Conservation (phyloP, 2,329 filamentous ascomycete species). For the Neonectria neomacrospora region DNA sequence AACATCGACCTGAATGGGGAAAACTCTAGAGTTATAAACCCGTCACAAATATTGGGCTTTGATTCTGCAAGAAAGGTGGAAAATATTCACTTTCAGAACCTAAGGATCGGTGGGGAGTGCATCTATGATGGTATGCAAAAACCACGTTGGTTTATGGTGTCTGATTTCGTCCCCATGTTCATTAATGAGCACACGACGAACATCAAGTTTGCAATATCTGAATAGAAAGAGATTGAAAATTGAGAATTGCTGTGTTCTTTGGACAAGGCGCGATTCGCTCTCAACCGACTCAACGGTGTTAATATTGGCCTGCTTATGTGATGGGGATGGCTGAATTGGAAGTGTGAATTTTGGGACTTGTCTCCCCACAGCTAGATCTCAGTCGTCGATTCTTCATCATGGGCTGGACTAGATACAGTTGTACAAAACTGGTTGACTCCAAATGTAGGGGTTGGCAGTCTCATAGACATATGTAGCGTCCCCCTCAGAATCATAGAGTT, state of each 20-base stretch:
- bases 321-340: too few relatives aligned
- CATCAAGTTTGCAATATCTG: slow-evolving; percentile 8
- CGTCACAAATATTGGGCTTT: slow-evolving; percentile 27
- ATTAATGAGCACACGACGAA: slow-evolving; percentile 22
- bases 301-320: too few relatives aligned
- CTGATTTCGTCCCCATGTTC: slow-evolving; percentile 31
- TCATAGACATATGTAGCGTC: too few relatives aligned
- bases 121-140: slow-evolving; percentile 23
- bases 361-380: too few relatives aligned
- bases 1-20: slow-evolving; percentile 11
- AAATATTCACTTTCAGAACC: slow-evolving; percentile 26
- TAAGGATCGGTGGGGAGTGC: slow-evolving; percentile 13
- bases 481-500: too few relatives aligned
- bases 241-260: background rate
- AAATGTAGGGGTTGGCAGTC: too few relatives aligned
- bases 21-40: slow-evolving; percentile 19
- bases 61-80: slow-evolving; percentile 22
- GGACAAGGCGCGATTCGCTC: too few relatives aligned
- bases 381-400: too few relatives aligned
- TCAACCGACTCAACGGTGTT: too few relatives aligned
- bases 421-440: too few relatives aligned
- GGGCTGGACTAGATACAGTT: too few relatives aligned
- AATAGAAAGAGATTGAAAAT: background rate
- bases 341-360: too few relatives aligned
- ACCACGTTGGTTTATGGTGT: slow-evolving; percentile 30